Percentiles rank a stretch among this genome's conserved stretches.
Conservation (phyloP, 2,329 filamentous ascomycete genomes). For the Aspergillus floridensis region DNA sequence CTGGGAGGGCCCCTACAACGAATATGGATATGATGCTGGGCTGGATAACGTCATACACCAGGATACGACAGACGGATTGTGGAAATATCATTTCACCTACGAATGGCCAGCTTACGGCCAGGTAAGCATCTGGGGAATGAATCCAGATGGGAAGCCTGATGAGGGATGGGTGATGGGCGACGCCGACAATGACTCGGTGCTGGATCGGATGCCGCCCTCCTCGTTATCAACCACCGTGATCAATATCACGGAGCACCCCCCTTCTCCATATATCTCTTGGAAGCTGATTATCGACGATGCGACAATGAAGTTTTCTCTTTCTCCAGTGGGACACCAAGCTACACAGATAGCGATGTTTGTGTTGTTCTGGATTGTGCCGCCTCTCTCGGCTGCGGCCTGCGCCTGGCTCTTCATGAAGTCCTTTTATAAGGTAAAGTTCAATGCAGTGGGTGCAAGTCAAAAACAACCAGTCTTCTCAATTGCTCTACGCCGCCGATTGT, state of each 20-base stretch:
- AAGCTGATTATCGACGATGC: slow-evolving; percentile 55
- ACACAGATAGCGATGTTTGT: slow-evolving; percentile 55
- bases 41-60: slow-evolving; percentile 53
- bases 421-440: slow-evolving; percentile 63
- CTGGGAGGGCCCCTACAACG: slow-evolving; percentile 60
- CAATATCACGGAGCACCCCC: slow-evolving; percentile 57
- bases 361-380: slow-evolving; percentile 53
- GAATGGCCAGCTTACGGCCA: slow-evolving; percentile 63
- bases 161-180: slow-evolving; percentile 59
- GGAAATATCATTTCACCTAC: slow-evolving; percentile 59
- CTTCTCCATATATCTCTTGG: slow-evolving; percentile 55
- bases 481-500: slow-evolving; percentile 3
- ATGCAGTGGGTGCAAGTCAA: slow-evolving; percentile 54
- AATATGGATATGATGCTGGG: slow-evolving; percentile 62
- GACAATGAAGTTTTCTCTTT: slow-evolving; percentile 50
- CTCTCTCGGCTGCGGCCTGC: slow-evolving; percentile 48
- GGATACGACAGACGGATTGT: slow-evolving; percentile 46
- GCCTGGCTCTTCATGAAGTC: slow-evolving; percentile 58
- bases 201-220: slow-evolving; percentile 61
- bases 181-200: slow-evolving; percentile 56
- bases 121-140: slow-evolving; percentile 65
- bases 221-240: slow-evolving; percentile 56
- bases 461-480: slow-evolving; percentile 26
- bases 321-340: slow-evolving; percentile 53
- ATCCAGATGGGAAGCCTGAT: slow-evolving; percentile 60